A percentile compares a stretch with the other conserved stretches of the same genome.
Conservation (phyloP, 768 basidiomycete genomes). For the Tephrocybe rancida region DNA sequence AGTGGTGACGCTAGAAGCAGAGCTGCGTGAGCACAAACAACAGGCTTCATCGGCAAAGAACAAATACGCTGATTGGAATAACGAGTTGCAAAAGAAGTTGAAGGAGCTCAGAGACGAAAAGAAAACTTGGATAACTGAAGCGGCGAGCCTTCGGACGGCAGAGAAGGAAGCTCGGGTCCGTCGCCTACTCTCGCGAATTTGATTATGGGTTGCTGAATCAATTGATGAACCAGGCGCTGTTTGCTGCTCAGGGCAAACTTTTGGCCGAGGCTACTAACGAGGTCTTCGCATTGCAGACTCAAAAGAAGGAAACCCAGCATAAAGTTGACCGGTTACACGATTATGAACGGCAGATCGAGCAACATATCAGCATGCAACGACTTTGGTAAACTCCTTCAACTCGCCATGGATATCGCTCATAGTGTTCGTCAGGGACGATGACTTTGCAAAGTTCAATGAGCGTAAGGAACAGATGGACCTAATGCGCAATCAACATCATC, state of each 20-base stretch:
- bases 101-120: constrained; percentile 79
- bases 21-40: constrained; percentile 72
- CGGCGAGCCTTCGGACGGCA: constrained; percentile 64
- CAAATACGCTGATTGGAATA: constrained; percentile 85
- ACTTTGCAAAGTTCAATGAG: constrained; percentile 71
- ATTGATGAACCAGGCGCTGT: constrained; percentile 51
- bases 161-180: constrained; percentile 71
- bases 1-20: constrained; percentile 65
- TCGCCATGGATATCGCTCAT: background rate
- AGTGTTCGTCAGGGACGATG: constrained; percentile 58
- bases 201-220: background rate
- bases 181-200: background rate
- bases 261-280: constrained; percentile 69
- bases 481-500: constrained; percentile 59
- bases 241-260: constrained; percentile 68
- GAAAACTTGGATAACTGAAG: constrained; percentile 72
- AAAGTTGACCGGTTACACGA: constrained; percentile 82
- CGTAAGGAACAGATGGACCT: constrained; percentile 58
- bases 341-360: constrained; percentile 87
- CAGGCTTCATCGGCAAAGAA: constrained; percentile 75
- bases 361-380: constrained; percentile 73
- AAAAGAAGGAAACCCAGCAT: constrained; percentile 75
- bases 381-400: constrained; percentile 58
- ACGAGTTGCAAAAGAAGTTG: constrained; percentile 76
- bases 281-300: constrained; percentile 73